Evolutionary conservation across 164 flowering plant genomes (phyloP), one percentile per base, ranked within the genome.

Genomic region (Berberis thunbergii): DNA sequence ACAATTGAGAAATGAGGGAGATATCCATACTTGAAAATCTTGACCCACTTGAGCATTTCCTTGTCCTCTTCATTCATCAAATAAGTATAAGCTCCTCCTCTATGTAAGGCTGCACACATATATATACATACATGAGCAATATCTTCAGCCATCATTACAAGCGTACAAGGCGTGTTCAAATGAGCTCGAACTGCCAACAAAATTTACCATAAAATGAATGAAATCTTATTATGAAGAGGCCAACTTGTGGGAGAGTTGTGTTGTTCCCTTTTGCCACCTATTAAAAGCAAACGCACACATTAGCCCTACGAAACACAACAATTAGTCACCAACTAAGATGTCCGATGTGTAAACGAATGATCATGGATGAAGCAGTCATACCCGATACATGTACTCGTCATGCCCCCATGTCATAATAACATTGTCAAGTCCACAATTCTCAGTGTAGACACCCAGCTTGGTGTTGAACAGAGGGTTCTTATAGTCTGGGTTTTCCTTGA

Each of bases 331-430:
- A 26, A 26, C 26, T 26, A 26, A 26, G 26, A 26, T 26, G 26
- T 26, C 5, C 11, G n/a, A 4, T 11, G 41, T 10, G 41, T 11
- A 11, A 43, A 6, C 13, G 39, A n/a, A 10, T 49, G n/a, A 48
- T 61, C 39, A 55, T n/a, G 6, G 9, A 6, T 38, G 57, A 5
- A 26, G 41, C n/a, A 41, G 9, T 13, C 65, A 1, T 83, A 87
- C 94, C 88, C 81, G 64, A 67, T 83, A 85, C 93, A 87, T 87
- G 74, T 87, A 87, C 62, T 83, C 88, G 26, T 86, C 89, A n/a
- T 87, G 94, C 41, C 94, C 90, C 86, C 86, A 85, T 0, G 90
- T 75, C 82, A 87, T 87, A 63, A 72, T 63, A 5, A 85, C 87
- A 43, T 84, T 82, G 43, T 77, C 69, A 9, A 87, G 81, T 13